Evolutionary conservation across 169 alveolate genomes (phyloP), one percentile per base, ranked within the genome.

Genomic region (Babesia divergens): DNA sequence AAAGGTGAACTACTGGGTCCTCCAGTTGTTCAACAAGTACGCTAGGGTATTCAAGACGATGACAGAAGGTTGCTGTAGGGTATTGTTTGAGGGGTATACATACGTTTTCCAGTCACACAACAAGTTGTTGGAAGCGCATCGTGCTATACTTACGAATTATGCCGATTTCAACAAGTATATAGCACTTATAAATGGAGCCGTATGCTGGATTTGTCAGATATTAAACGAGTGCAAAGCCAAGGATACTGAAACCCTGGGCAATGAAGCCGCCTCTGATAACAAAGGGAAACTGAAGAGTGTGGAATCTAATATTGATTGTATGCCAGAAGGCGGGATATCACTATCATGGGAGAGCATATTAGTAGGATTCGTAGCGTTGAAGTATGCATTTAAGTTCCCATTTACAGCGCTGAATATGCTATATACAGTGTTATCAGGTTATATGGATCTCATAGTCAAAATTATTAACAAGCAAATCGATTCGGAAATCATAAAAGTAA

Each of bases 401-500:
- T 74, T 74, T 34, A 74, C 79, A 5, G 62, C 77, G n/a, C 52
- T 74, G 34, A 62, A 58, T 18, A 51, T 74, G 3, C 37, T 74
- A 26, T 74, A 74, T 35, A 50, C 74, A 4, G 62, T 58, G 26
- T 43, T 53, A 18, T 50, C 65, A 4, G 52, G 68, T n/a, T 52
- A 56, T 24, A 56, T 70, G 71, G 82, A 70, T 31, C 65, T 54
- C 44, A 50, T 70, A 8, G 65, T 70, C 16, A 62, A 59, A 42
- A 59, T 58, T 0, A 54, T 70, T 3, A 70, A 59, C 38, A 70
- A 59, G 54, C 70, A 59, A 34, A 56, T 59, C 29, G 82, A 70
- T n/a, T 70, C 82, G 4, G 82, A 70, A 24, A 70, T 50, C 31
- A 70, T 70, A 26, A 70, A 70, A n/a, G 72, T 70, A 22, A 58